Conservation (phyloP, 768 basidiomycete genomes). For the Russula dissimulans region DNA sequence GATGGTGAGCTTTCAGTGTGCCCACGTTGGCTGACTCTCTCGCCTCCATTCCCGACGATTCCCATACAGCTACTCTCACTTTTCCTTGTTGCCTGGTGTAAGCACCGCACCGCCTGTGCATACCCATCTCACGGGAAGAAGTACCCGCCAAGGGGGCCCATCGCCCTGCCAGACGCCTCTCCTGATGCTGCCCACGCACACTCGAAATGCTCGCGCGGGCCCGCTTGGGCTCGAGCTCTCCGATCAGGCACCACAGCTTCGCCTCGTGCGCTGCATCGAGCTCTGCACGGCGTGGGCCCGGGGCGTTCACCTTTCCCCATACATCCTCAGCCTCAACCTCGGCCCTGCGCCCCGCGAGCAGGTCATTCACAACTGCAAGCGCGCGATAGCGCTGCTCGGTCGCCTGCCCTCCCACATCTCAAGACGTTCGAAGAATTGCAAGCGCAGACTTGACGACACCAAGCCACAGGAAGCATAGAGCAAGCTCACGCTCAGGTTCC, state of each 20-base stretch:
- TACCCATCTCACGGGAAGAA: conserved; percentile 66
- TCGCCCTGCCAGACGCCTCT: conserved; percentile 77
- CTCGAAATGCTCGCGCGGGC: conserved; percentile 68
- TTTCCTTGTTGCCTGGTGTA: conserved; percentile 31
- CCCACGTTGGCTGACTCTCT: too few species aligned
- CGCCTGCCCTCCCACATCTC: conserved; percentile 96
- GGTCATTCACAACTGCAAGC: conserved; percentile 69
- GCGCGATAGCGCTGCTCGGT: conserved; percentile 76
- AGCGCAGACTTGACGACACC: conserved; percentile 87
- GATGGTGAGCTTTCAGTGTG: too few species aligned
- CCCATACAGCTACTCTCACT: too few species aligned
- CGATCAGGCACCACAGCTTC: conserved; percentile 91
- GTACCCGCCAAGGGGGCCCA: conserved; percentile 83
- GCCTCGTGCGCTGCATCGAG: conserved; percentile 69
- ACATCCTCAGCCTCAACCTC: conserved; percentile 68
- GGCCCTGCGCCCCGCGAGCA: conserved; percentile 75
- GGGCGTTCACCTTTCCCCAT: conserved; percentile 40
- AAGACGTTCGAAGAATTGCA: conserved; percentile 82
- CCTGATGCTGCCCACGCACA: conserved; percentile 78
- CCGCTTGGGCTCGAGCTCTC: conserved; percentile 74
- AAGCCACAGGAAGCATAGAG: conserved; percentile 67
- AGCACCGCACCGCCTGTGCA: conserved; percentile 48
- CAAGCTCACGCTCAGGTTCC: conserved; percentile 91
- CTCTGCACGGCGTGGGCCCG: conserved; percentile 33
- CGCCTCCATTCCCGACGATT: too few species aligned